Evolutionary conservation across 768 basidiomycete genomes (phyloP).

Genomic region (Neoboletus subvelutipes): DNA sequence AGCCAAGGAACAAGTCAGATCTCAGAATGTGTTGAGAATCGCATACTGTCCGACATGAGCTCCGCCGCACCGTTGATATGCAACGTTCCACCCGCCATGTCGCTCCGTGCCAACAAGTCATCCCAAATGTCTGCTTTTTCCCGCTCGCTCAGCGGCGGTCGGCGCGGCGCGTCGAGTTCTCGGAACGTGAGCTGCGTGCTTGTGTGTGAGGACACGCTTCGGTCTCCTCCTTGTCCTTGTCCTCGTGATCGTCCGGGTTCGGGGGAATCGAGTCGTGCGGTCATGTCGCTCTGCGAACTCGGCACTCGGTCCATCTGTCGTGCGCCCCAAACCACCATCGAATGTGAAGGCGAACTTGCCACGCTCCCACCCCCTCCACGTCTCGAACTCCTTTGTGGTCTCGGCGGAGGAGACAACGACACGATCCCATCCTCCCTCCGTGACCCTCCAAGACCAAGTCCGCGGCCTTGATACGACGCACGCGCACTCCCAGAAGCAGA

Average conservation of each 20-base stretch:
- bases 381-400: slow-evolving; percentile 13
- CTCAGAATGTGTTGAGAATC: slow-evolving; percentile 36
- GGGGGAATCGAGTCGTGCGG: slow-evolving; percentile 19
- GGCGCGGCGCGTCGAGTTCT: slow-evolving; percentile 39
- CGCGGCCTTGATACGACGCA: slow-evolving; percentile 33
- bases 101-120: slow-evolving; percentile 64
- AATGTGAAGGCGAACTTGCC: slow-evolving; percentile 6
- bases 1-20: background rate
- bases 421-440: slow-evolving; percentile 23
- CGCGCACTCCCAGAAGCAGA: slow-evolving; percentile 40
- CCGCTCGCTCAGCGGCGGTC: slow-evolving; percentile 52
- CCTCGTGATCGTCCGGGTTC: slow-evolving; percentile 5
- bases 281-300: slow-evolving; percentile 33
- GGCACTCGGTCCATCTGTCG: slow-evolving; percentile 24
- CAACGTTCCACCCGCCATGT: slow-evolving; percentile 70
- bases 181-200: slow-evolving; percentile 47
- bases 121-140: slow-evolving; percentile 77
- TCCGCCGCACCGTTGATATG: slow-evolving; percentile 43
- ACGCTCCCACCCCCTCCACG: slow-evolving; percentile 14
- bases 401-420: slow-evolving; percentile 30
- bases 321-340: background rate
- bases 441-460: slow-evolving; percentile 1
- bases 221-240: slow-evolving; percentile 2
- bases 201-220: slow-evolving; percentile 9
- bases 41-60: slow-evolving; percentile 44